Evolutionary conservation across 345 rosid genomes (phyloP), one percentile per base, ranked within the genome.

Genomic region (Psidium friedrichsthalianum): DNA sequence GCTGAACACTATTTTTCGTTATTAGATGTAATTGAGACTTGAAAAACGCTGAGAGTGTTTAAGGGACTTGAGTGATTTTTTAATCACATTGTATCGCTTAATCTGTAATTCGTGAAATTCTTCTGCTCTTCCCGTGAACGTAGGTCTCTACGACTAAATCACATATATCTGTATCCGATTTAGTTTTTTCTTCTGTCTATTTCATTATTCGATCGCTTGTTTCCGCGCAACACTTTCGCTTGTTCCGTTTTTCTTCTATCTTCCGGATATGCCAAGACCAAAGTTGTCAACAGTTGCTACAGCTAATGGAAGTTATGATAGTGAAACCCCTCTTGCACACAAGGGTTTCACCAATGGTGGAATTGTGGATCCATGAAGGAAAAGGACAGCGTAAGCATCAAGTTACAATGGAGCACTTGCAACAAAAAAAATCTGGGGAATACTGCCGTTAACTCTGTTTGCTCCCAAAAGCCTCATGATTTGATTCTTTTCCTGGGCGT

Each of bases 151-250:
- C 10, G 3, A 47, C 10, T 1, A 6, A 42, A 42, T 6, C 44
- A 42, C 44, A 2, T 42, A 42, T 42, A 42, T 42, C 44, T 42
- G 6, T 42, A 6, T 42, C 44, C 44, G 6, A 42, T 42, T 42
- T 42, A 42, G 4, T 42, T 42, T 42, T 5, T 42, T 3, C 1
- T 42, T 42, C 44, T 42, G 6, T 42, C 6, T 42, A 5, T 42
- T 42, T 42, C 5, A 97, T 94, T 42, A 6, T 42, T 42, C 6
- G 44, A 42, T 42, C 44, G 5, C 44, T 42, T 42, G 44, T 6
- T 42, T 56, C 99, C 99, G 82, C 95, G 86, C 11, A 59, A n/a
- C n/a, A 32, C 76, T 16, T 64, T 64, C 0, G 0, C 8, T 24
- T 16, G 76, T 64, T 24, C 24, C 44, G 11, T 32, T 64, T 36